Evolutionary conservation across 139 green algal species (phyloP), one percentile per base, ranked within the genome.

Genomic region (Coelastrella sp.): DNA sequence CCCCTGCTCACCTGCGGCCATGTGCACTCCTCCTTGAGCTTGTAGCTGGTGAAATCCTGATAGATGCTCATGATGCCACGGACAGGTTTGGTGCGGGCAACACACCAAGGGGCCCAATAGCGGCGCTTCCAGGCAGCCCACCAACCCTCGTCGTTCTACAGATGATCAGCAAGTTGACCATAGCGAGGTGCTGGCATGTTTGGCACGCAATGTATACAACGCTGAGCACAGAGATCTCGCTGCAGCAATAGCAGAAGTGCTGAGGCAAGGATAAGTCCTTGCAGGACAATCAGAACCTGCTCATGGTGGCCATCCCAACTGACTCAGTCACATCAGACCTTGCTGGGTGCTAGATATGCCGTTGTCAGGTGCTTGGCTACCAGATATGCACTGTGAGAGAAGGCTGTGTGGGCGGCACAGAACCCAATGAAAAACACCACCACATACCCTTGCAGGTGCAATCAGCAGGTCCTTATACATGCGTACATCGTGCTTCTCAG

Each of bases 21-120:
- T 3, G 66, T 88, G 84, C 35, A 88, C 20, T 66, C 68, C 58
- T 80, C 14, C 25, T 84, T 84, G 59, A 90, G 75, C 87, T 90
- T 90, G 87, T 90, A 90, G 63, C 25, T 81, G 61, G 75, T 59
- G 61, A 90, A 90, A 15, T 90, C 87, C 60, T 90, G 87, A 61
- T 86, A 90, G 4, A 90, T 61, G 63, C 49, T 58, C 61, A 86
- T 72, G 10, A 90, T 25, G 75, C 10, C 59, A 22, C 9, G 22
- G n/a, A 90, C 76, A n/a, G 61, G 76, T 8, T 15, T 58, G 15
- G 87, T 90, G 87, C 87, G 87, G 70, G 81, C 87, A 22, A 90
- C 87, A 78, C 76, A 78, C 87, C 87, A 90, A 7, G 87, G 87
- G 19, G 57, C 56, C 87, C 87, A 90, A 76, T 90, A 85, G n/a